phyloP scores from a whole-genome alignment of 176 grass and related monocot species.

The Carex cristatella region DNA sequence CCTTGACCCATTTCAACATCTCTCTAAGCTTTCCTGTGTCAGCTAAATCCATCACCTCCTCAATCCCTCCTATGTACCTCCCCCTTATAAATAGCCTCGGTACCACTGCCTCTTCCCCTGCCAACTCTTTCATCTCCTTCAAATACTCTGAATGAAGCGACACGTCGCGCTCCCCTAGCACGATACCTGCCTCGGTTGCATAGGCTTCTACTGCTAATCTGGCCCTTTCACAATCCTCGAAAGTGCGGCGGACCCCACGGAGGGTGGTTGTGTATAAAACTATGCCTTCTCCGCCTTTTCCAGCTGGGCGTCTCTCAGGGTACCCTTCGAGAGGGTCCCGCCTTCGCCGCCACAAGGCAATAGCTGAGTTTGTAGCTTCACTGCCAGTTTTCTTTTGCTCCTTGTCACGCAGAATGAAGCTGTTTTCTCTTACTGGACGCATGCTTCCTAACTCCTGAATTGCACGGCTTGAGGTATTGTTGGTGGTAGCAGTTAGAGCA shows the following conservation, averaged over 20 bases:
- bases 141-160: slow-evolving; percentile 70
- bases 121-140: slow-evolving; percentile 69
- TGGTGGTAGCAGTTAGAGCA: not conserved
- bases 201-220: slow-evolving; percentile 52
- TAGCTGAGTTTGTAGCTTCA: not conserved
- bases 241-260: slow-evolving; percentile 77
- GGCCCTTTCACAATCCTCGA: slow-evolving; percentile 84
- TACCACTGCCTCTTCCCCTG: slow-evolving; percentile 39
- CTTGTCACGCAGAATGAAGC: slow-evolving; percentile 71
- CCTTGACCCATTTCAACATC: slow-evolving; percentile 66
- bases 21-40: slow-evolving; percentile 62
- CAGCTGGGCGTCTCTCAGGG: slow-evolving; percentile 51
- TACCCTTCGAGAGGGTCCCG: slow-evolving; percentile 74
- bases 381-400: slow-evolving; percentile 32
- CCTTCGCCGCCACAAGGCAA: slow-evolving; percentile 35
- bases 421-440: slow-evolving; percentile 65
- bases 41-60: slow-evolving; percentile 39
- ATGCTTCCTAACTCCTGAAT: slow-evolving; percentile 20
- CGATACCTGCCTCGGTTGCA: slow-evolving; percentile 34
- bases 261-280: slow-evolving; percentile 94
- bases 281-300: slow-evolving; percentile 53
- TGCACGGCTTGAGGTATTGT: slow-evolving; percentile 16
- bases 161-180: slow-evolving; percentile 72
- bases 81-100: slow-evolving; percentile 73
- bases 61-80: slow-evolving; percentile 68